Base-by-base conservation (phyloP, 2,329 filamentous ascomycete species). In the Fusarium poae region DNA sequence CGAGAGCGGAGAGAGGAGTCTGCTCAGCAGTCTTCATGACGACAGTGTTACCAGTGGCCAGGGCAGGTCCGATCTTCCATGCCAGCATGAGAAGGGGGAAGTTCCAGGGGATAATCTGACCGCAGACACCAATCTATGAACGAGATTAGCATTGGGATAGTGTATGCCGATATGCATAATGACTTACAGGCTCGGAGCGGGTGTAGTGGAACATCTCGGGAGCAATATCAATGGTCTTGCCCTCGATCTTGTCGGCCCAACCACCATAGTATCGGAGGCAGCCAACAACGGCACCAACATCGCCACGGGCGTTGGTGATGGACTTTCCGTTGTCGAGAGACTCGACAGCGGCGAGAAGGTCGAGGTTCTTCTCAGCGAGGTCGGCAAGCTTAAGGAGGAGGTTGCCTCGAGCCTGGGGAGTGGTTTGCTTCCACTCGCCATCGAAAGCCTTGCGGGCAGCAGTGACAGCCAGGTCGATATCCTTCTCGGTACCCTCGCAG, bases 41-140 rank as follows among this genome's bases (percentile, higher is more conserved):
- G 57, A 93, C 77, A 6, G 85, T 88, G 86, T 93, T 93, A 76
- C 91, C 91, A 37, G 88, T 88, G 71, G 90, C 89, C 75, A 93
- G 83, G 44, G 91, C 91, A 49, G 91, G 91, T 62, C 86, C 90
- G 66, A 93, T 89, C 88, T 97, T 97, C 93, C 93, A 97, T 54
- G 87, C 86, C 78, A 86, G 86, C 91, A 94, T 94, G 77, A 92
- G 87, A 45, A 95, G 83, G 10, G 92, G 92, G 83, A 93, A 95
- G 84, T 95, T 95, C 92, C 92, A 94, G 67, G 92, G 92, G 75
- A 96, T 95, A 77, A 95, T 94, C 80, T 96, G 92, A 76, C 90
- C 93, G 79, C 92, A 94, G 62, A 94, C 91, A 79, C 91, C 91
- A 69, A 92, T 83, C 77, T 80, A 46, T 45, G 39, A 29, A 34